A percentile compares a stretch with the other conserved stretches of the same genome.
These are phyloP conservation scores for Penicillium sclerotigenum DNA, from an alignment of 2,329 filamentous ascomycete species.

Conservation along the genomic window DNA sequence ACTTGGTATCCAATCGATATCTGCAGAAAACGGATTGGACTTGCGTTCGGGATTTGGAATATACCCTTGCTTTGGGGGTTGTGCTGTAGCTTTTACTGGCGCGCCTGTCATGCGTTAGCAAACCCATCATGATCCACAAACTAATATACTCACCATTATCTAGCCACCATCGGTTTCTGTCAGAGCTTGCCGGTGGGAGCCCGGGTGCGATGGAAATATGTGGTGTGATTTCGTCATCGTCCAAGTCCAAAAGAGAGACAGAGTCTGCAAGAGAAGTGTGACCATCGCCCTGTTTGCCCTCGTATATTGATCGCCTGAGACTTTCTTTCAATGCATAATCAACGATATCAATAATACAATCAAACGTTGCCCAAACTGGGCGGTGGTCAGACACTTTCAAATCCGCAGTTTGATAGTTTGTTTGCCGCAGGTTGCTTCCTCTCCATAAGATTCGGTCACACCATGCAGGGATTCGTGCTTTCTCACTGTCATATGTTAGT, in stretches of 20 bases:
- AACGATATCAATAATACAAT: constrained; percentile 76
- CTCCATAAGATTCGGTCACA: constrained; percentile 90
- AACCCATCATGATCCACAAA: background rate
- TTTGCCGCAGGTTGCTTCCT: constrained; percentile 76
- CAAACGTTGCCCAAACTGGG: constrained; percentile 89
- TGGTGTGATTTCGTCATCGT: constrained; percentile 73
- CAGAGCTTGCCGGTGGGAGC: constrained; percentile 61
- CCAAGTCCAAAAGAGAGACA: constrained; percentile 24
- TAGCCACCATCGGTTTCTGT: constrained; percentile 64
- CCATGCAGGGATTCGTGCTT: constrained; percentile 93
- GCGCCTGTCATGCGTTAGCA: constrained; percentile 49
- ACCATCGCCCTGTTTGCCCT: constrained; percentile 62
- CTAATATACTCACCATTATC: constrained; percentile 50
- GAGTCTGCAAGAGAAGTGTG: constrained; percentile 41
- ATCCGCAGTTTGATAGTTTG: constrained; percentile 76
- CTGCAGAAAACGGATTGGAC: constrained; percentile 75
- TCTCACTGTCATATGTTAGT: constrained; percentile 63
- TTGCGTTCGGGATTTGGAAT: constrained; percentile 70
- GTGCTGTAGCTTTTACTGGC: constrained; percentile 69
- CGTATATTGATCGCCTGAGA: constrained; percentile 73
- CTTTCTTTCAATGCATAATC: constrained; percentile 70
- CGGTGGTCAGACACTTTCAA: constrained; percentile 90
- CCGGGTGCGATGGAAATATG: constrained; percentile 82
- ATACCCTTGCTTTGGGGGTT: constrained; percentile 61
- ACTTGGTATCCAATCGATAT: constrained; percentile 71